Evolutionary conservation across 192 early-diverging fungal genomes (phyloP), one percentile per base, ranked within the genome.

Genomic region (Diversispora epigaea): DNA sequence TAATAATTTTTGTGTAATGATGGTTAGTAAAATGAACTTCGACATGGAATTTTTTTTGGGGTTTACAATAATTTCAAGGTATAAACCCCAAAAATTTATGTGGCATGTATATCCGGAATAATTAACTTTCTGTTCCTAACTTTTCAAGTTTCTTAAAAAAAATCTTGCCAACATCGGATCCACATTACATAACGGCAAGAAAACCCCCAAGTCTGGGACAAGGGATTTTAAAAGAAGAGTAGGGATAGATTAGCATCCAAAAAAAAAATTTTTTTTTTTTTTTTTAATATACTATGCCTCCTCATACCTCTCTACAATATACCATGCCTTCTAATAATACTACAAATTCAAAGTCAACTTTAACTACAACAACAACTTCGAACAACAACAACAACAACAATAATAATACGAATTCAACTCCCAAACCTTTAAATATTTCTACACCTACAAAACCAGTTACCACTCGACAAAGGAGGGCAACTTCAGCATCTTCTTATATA

Each of bases 231-330:
- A 60, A 60, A 22, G 11, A 60, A 60, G 25, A 25, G 14, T 25
- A 60, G 10, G 10, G 14, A 8, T 11, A 25, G 25, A 21, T 22
- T 22, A 58, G 25, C 21, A 25, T 22, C n/a, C 11, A 14, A 6
- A 25, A 25, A 60, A 60, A 60, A 22, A 10, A 15, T 63, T 39
- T 32, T 32, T 32, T 32, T 32, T 32, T 32, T 32, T 32, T 32
- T 32, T 32, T 32, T 32, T 32, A 32, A 32, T 32, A 52, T 52
- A 52, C 22, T n/a, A 71, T 71, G 69, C 69, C 69, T 14, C 69
- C 69, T 19, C 69, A 71, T 71, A 71, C 69, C 5, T 19, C 54
- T n/a, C 17, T 71, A 32, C 54, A 54, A 56, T 71, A 71, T 56
- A 56, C 69, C 22, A 71, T 71, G 69, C 69, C 69, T 7, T 55